Evolutionary conservation across 495 filamentous ascomycete species (phyloP).

Genomic region (Echria macrotheca): DNA sequence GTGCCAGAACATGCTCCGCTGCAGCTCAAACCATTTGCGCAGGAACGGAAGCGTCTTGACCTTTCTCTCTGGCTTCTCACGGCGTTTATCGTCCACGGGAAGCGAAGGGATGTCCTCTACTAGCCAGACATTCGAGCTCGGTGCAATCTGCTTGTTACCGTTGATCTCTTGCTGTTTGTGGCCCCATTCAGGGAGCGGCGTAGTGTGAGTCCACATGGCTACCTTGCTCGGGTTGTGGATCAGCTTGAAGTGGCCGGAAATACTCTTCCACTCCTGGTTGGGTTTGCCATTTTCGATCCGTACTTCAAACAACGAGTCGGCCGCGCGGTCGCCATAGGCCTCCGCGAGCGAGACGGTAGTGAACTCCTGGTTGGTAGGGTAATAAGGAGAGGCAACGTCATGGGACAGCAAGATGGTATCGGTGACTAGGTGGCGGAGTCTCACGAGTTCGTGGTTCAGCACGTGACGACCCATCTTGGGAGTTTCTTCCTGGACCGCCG

Average conservation of each 20-base stretch:
- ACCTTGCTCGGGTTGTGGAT: conserved; percentile 90
- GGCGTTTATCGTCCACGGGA: conserved; percentile 59
- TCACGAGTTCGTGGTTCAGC: conserved; percentile 79
- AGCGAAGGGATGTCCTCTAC: conserved; percentile 86
- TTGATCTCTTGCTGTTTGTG: conserved; percentile 98
- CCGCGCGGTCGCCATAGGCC: conserved; percentile 69
- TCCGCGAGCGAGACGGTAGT: conserved; percentile 72
- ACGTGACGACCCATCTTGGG: conserved; percentile 56
- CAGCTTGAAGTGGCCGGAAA: conserved; percentile 89
- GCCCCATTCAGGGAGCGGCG: conserved; percentile 90
- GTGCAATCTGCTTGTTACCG: conserved; percentile 92
- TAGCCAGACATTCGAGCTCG: conserved; percentile 90
- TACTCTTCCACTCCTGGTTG: conserved; percentile 78
- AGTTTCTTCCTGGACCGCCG: conserved; percentile 53
- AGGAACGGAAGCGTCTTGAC: conserved; percentile 82
- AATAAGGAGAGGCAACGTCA: conserved; percentile 96
- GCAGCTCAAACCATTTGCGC: conserved; percentile 92
- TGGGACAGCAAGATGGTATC: conserved; percentile 88
- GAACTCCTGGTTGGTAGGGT: conserved; percentile 97
- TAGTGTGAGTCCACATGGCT: conserved; percentile 97
- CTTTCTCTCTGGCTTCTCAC: conserved; percentile 64
- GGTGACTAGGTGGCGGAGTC: conserved; percentile 82
- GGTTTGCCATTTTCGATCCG: conserved; percentile 81
- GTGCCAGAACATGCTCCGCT: conserved; percentile 98
- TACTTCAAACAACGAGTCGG: conserved; percentile 91